Evolutionary conservation across 2,329 filamentous ascomycete species (phyloP), one percentile per base, ranked within the genome.

Genomic region (Penicillium sp.): DNA sequence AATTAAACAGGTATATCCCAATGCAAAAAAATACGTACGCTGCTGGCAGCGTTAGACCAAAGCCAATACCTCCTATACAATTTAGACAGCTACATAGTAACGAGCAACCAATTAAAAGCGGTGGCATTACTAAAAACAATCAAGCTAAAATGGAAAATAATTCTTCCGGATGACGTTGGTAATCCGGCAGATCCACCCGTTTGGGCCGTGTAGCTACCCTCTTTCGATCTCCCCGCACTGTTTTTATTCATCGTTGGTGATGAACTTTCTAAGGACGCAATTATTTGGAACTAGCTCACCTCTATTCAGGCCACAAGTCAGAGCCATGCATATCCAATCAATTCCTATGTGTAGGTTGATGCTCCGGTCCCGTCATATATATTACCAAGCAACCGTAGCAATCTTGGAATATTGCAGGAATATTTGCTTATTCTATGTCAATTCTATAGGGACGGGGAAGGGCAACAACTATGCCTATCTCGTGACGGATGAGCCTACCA

Each of bases 401-500:
- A 26, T 8, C 16, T 35, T 38, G 14, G 2, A 7, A 50, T 40
- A 52, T n/a, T 22, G 24, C 5, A 34, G 5, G 22, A 38, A 34
- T 22, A 50, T 53, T 29, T 57, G 34, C 42, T 50, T 13, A 60
- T 22, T 48, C 7, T 29, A 35, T 24, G 22, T 47, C 40, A 31
- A 32, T 26, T 9, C 13, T 53, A 9, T 22, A 73, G 71, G 71
- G 72, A 71, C 67, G 51, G 72, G 70, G 54, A 74, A 69, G 61
- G 71, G 73, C 67, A 79, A 81, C 63, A 81, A 81, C 59, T 81
- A 81, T 70, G 79, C 79, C 65, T 81, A 81, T 62, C 72, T 81
- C 18, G 78, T 81, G 44, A 77, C 72, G 8, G 79, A 81, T 59
- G 78, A 80, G 50, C 69, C 72, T 31, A 78, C 78, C 0, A 80